A percentile compares a stretch with the other conserved stretches of the same genome.
These are phyloP conservation scores for Athelia sp. DNA, from an alignment of 1,284 basidiomycete species.

Conservation along the genomic window DNA sequence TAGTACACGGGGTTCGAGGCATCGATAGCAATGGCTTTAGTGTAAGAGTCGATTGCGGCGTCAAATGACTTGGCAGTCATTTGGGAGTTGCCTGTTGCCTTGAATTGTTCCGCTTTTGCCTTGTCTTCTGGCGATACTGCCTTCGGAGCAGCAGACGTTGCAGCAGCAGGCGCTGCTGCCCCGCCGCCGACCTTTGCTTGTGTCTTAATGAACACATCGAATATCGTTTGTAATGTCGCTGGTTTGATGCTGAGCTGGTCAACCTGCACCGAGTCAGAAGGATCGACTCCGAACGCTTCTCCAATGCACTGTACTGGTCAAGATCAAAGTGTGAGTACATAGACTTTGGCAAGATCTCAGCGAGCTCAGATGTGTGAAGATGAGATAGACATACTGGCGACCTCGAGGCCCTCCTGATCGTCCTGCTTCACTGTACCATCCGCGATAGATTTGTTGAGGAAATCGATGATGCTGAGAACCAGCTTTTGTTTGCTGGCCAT, in stretches of 20 bases:
- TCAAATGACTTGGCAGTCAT: constrained; percentile 84
- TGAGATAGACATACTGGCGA: constrained; percentile 68
- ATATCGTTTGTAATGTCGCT: constrained; percentile 74
- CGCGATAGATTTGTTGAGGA: constrained; percentile 74
- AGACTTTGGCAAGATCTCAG: constrained; percentile 6
- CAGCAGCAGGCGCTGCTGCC: constrained; percentile 27
- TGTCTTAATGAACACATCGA: constrained; percentile 87
- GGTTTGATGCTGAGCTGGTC: constrained; percentile 73
- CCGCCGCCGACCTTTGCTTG: constrained; percentile 50
- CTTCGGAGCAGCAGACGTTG: constrained; percentile 32
- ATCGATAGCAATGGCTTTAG: constrained; percentile 72
- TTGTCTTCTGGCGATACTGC: constrained; percentile 62
- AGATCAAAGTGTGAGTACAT: constrained; percentile 9
- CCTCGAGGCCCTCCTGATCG: constrained; percentile 86
- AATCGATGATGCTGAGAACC: constrained; percentile 81
- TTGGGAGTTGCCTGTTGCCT: constrained; percentile 76
- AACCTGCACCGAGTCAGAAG: constrained; percentile 59
- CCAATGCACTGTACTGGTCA: constrained; percentile 85
- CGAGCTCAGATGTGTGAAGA: background rate
- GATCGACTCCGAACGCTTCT: constrained; percentile 89
- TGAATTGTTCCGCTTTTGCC: constrained; percentile 75
- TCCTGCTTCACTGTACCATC: constrained; percentile 89
- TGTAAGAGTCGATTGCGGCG: constrained; percentile 81
- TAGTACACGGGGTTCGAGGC: constrained; percentile 82
- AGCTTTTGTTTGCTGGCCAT: constrained; percentile 79